phyloP scores from a whole-genome alignment of 164 flowering plant genomes.

The Pachysandra terminalis region DNA sequence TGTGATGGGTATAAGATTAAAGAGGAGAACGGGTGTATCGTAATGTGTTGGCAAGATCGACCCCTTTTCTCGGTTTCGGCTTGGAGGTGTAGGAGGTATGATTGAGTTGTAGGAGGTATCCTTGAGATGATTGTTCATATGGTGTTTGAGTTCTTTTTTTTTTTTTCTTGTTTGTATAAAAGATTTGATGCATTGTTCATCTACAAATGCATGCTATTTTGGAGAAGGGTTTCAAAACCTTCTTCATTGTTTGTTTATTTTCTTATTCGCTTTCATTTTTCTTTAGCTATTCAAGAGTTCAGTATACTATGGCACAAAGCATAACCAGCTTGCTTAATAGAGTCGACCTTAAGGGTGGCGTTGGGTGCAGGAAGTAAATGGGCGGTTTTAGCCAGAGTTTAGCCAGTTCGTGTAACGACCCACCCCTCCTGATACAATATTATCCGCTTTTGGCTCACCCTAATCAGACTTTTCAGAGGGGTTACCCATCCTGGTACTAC shows the following conservation, averaged over 20 bases:
- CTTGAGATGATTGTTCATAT: constrained; percentile 16
- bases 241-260: neutral
- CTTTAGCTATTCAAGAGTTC: too few species aligned
- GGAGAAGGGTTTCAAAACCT: constrained; percentile 7
- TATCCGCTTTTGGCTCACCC: too few species aligned
- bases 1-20: constrained; percentile 67
- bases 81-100: constrained; percentile 73
- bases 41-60: constrained; percentile 82
- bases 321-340: too few species aligned
- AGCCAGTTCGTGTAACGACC: constrained; percentile 7
- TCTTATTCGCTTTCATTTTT: neutral
- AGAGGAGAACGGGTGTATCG: constrained; percentile 70
- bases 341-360: too few species aligned
- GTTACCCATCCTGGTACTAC: too few species aligned
- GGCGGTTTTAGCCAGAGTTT: too few species aligned
- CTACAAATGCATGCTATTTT: too few species aligned
- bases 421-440: too few species aligned
- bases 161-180: constrained; percentile 24
- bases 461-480: too few species aligned
- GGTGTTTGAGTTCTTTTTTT: constrained; percentile 3
- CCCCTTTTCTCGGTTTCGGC: constrained; percentile 73
- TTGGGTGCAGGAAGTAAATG: too few species aligned
- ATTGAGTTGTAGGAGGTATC: constrained; percentile 52
- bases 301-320: too few species aligned
- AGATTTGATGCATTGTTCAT: constrained; percentile 15